Percentiles rank a stretch among this genome's conserved stretches.
These are phyloP conservation scores for Zymoseptoria tritici DNA, from an alignment of 2,329 filamentous ascomycete genomes.

Conservation along the genomic window DNA sequence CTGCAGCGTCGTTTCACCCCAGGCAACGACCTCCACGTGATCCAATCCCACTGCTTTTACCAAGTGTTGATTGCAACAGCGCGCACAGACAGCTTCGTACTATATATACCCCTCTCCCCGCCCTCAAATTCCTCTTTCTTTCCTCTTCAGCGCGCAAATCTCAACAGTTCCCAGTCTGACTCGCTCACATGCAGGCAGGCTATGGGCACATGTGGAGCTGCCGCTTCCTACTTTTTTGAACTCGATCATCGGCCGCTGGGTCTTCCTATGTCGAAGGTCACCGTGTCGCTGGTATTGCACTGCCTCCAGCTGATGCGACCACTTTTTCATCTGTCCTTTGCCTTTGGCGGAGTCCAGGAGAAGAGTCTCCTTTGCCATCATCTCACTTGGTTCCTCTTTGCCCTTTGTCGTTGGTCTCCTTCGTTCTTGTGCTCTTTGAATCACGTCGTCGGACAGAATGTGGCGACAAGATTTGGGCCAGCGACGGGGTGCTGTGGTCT, in stretches of 20 bases:
- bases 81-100: background rate
- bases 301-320: conserved; percentile 1
- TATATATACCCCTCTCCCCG: background rate
- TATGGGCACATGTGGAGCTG: background rate
- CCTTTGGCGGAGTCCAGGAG: background rate
- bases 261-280: conserved; percentile 4
- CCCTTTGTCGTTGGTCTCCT: background rate
- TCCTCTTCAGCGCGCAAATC: background rate
- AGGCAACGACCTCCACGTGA: background rate
- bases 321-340: background rate
- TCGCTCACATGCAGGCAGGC: background rate
- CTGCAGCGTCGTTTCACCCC: background rate
- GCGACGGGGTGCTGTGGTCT: background rate
- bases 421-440: background rate
- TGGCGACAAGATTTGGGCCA: background rate
- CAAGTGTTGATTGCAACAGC: background rate
- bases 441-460: background rate
- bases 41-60: background rate
- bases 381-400: background rate
- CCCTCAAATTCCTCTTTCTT: background rate
- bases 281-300: conserved; percentile 1
- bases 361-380: background rate
- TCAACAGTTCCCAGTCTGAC: background rate
- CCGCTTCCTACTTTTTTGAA: background rate
- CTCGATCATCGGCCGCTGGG: conserved; percentile 1